Conservation (phyloP, 2,329 filamentous ascomycete genomes). For the Sarocladium strictum region DNA sequence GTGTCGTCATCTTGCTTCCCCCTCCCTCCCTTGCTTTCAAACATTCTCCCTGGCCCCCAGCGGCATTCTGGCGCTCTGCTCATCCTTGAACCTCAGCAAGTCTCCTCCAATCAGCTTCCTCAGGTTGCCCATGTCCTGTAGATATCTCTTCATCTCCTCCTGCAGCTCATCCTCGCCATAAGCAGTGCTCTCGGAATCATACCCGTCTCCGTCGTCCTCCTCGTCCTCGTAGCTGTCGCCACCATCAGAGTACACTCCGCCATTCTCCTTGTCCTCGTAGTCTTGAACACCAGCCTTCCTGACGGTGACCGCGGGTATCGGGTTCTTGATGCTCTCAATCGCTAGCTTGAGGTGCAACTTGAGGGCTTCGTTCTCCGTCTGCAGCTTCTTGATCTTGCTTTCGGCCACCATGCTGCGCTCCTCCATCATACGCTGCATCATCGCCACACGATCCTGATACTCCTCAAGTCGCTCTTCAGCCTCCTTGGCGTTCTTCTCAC, state of each 20-base stretch:
- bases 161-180: constrained; percentile 63
- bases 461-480: constrained; percentile 85
- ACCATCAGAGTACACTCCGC: constrained; percentile 19
- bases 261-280: constrained; percentile 28
- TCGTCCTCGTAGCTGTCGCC: constrained; percentile 21
- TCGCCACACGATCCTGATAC: constrained; percentile 83
- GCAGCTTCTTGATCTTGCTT: constrained; percentile 85
- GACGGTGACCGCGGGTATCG: constrained; percentile 61
- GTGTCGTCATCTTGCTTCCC: background rate
- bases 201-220: constrained; percentile 53
- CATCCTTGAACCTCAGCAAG: constrained; percentile 59
- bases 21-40: constrained; percentile 14
- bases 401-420: constrained; percentile 86
- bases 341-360: constrained; percentile 83
- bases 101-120: constrained; percentile 66
- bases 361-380: constrained; percentile 85
- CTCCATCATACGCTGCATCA: constrained; percentile 95
- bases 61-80: constrained; percentile 50
- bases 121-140: constrained; percentile 74
- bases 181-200: constrained; percentile 38
- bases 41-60: constrained; percentile 38
- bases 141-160: constrained; percentile 75
- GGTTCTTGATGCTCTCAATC: constrained; percentile 81
- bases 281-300: constrained; percentile 17
- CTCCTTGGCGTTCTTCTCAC: constrained; percentile 70